Conservation (phyloP, 176 grass and related monocot species). For the Bothriochloa decipiens region DNA sequence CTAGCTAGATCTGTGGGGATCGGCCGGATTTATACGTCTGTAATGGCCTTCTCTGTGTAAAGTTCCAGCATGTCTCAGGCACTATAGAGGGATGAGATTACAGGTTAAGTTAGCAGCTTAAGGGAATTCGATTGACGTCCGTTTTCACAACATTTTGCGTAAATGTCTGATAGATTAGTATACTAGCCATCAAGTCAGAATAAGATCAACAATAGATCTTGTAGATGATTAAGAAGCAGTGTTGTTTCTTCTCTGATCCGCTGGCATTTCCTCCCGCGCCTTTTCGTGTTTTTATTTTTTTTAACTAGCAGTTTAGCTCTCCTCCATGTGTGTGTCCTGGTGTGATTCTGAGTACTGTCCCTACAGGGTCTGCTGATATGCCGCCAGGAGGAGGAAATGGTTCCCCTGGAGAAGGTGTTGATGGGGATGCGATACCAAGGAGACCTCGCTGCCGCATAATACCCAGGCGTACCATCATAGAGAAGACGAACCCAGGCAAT, state of each 20-base stretch:
- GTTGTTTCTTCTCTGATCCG: background rate
- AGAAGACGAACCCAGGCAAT: constrained; percentile 24
- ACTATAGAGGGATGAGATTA: background rate
- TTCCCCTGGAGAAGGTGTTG: background rate
- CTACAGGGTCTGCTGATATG: constrained; percentile 14
- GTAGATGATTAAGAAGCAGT: background rate
- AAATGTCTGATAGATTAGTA: no score
- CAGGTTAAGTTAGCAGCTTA: background rate
- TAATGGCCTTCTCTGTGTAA: background rate
- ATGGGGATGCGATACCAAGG: background rate
- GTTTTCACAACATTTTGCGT: background rate
- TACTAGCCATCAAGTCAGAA: no score
- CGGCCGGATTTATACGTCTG: background rate
- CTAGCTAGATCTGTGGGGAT: background rate
- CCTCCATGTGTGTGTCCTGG: no score
- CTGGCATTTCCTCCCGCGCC: background rate
- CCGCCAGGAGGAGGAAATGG: background rate
- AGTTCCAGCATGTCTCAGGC: background rate
- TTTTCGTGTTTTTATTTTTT: background rate
- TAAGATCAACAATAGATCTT: background rate
- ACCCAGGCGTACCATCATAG: background rate
- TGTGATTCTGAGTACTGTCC: background rate
- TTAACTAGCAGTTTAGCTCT: background rate
- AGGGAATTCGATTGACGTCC: background rate
- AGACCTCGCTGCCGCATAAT: background rate